A percentile compares a stretch with the other conserved stretches of the same genome.
Conservation (phyloP, 1,284 basidiomycete genomes). For the Stereum hirsutum region DNA sequence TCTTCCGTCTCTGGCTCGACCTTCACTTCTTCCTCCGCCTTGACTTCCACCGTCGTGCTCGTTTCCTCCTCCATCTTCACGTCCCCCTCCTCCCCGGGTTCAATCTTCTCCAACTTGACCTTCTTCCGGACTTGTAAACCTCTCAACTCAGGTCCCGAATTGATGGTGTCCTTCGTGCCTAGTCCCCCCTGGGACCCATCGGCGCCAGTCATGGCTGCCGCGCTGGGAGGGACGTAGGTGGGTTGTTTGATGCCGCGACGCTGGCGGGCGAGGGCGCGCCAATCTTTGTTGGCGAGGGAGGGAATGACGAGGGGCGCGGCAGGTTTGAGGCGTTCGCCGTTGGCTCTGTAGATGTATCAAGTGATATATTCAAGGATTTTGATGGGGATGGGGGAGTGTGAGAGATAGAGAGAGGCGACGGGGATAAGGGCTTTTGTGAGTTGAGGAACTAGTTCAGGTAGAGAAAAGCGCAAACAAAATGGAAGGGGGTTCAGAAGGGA, state of each 20-base stretch:
- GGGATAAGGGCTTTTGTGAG: conserved; percentile 44
- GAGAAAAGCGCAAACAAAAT: too few species aligned
- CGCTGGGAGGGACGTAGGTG: conserved; percentile 62
- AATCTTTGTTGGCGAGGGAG: conserved; percentile 77
- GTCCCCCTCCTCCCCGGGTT: conserved; percentile 16
- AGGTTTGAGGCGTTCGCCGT: conserved; percentile 33
- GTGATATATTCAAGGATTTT: too few species aligned
- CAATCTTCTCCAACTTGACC: conserved; percentile 25
- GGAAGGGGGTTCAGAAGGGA: too few species aligned
- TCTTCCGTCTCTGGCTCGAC: conserved; percentile 58
- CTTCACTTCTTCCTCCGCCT: conserved; percentile 25
- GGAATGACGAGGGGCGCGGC: conserved; percentile 76
- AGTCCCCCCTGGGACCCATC: conserved; percentile 78
- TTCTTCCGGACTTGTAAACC: conserved; percentile 41
- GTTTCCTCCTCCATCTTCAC: conserved; percentile 17
- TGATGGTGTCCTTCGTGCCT: conserved; percentile 60
- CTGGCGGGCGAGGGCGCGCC: conserved; percentile 69
- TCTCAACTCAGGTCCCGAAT: conserved; percentile 53
- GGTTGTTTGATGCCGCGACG: conserved; percentile 32
- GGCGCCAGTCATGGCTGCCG: conserved; percentile 49
- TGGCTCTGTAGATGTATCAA: too few species aligned
- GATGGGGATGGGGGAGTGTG: too few species aligned
- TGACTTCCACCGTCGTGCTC: too few species aligned
- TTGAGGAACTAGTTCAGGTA: conserved; percentile 38
- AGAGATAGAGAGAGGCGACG: conserved; percentile 9